phyloP scores from a whole-genome alignment of 768 basidiomycete species.

The Filobasidium wieringae region DNA sequence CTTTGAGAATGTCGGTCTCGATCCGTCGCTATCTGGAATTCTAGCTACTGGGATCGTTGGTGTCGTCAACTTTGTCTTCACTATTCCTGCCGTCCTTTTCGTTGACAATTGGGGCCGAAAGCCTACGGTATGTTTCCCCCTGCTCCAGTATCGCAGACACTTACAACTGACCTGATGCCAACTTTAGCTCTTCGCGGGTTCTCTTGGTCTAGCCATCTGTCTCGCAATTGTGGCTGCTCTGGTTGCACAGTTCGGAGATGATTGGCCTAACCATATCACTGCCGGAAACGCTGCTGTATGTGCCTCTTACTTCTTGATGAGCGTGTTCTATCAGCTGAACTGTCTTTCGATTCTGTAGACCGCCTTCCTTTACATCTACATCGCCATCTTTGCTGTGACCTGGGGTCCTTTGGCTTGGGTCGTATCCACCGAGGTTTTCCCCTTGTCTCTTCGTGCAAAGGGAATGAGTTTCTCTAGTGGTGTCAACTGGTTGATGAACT shows the following conservation, averaged over 20 bases:
- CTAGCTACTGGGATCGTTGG: conserved; percentile 64
- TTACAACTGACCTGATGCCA: conserved; percentile 48
- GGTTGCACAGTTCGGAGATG: conserved; percentile 48
- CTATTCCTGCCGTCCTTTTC: conserved; percentile 71
- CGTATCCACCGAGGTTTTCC: conserved; percentile 51
- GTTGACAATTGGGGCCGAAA: conserved; percentile 65
- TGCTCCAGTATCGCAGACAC: conserved; percentile 60
- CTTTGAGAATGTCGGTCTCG: conserved; percentile 52
- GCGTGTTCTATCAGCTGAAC: no score
- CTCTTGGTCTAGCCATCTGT: conserved; percentile 38
- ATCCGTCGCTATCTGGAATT: conserved; percentile 51
- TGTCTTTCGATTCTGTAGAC: no score
- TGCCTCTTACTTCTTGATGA: no score
- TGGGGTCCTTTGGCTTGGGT: conserved; percentile 75
- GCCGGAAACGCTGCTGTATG: conserved; percentile 69
- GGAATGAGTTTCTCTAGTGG: conserved; percentile 64
- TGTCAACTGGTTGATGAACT: conserved; percentile 49
- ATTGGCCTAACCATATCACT: conserved; percentile 42
- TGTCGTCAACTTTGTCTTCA: conserved; percentile 48
- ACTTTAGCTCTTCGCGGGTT: conserved; percentile 10
- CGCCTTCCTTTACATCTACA: conserved; percentile 61
- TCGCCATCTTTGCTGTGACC: conserved; percentile 62
- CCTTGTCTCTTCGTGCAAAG: conserved; percentile 54
- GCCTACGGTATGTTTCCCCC: conserved; percentile 50
- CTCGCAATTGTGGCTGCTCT: conserved; percentile 61